Evolutionary conservation across 1,139 yeast genomes (phyloP), one percentile per base, ranked within the genome.

Genomic region (Nakaseomyces glabratus): DNA sequence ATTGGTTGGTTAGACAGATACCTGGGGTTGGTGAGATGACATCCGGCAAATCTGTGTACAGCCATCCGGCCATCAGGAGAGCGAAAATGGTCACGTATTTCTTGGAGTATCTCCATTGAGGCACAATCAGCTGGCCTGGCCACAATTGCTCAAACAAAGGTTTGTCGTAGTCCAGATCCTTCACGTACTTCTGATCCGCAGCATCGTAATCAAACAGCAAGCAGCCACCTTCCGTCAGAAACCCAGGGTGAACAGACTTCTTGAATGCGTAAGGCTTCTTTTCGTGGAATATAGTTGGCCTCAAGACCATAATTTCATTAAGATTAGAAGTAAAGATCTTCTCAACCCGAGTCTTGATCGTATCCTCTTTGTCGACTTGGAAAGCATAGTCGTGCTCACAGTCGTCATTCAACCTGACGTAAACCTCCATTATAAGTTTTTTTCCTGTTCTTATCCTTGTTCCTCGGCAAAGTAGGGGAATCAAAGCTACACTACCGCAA

Each of bases 11-110:
- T 40, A 85, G 65, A 45, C 90, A 80, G 39, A 76, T 69, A 19
- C 96, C 96, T 0, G 97, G 97, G 3, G 97, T 88, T 34, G 96
- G 96, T 28, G 88, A 73, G 38, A 85, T 66, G 48, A 68, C 71
- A 53, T 85, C 95, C 1, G 98, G 98, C 55, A 90, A 68, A 61
- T 90, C 97, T 3, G 94, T 76, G 58, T 88, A 90, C 43, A 90
- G 69, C 97, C 98, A 90, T 13, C 62, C 62, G 10, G 69, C 36
- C 50, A 86, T 63, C 6, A 68, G 42, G 0, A 69, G 36, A 12
- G 71, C 41, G 34, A 76, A 65, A 2, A 67, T 45, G 41, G 69
- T 61, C 44, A 68, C 68, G 16, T 71, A 67, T 35, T 67, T 62
- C 30, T 62, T 57, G 52, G 79, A 71, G 45, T 62, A 67, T 41